Base-by-base conservation (phyloP, 2,329 filamentous ascomycete genomes). In the Aspergillaceae sp. region DNA sequence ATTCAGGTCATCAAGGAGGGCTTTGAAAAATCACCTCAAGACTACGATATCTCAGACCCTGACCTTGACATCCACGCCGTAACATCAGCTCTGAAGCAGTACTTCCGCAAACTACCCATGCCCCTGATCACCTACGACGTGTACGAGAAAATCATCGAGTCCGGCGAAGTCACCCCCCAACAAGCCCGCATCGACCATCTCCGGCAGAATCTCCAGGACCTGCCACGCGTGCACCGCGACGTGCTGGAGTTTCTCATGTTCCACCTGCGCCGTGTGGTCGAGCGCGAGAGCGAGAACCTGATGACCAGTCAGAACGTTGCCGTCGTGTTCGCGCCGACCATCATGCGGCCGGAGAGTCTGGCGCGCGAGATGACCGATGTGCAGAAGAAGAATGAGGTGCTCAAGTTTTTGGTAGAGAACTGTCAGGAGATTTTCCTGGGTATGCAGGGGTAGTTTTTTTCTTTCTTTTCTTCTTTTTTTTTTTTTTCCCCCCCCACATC, bases 261-360 rank as follows among this genome's bases (percentile, higher is more conserved):
- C 74, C 92, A 98, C 72, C 77, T 98, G 56, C 84, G 83, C 55
- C 81, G 89, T 49, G 91, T 98, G 35, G 86, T 94, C 48, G 76
- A 82, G 56, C 81, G 86, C 53, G 86, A 94, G 63, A 78, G 78
- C 35, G 86, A 94, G 64, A 97, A 97, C 62, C 68, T 96, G 65
- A 98, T 98, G 92, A 95, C 88, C 27, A 87, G 91, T 47, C 87
- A 94, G 69, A 98, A 98, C 63, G 72, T 97, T 50, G 89, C 92
- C 3, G 92, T 98, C 37, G 92, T 98, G 34, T 98, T 98, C 64
- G 92, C 92, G 6, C 92, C 92, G 5, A 98, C 92, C 1, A 94
- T 98, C 57, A 94, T 98, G 87, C 81, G 91, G 56, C 89, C 94
- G 47, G 77, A 83, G 62, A 91, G 84, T 59, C 79, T 97, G 50